Evolutionary conservation across 805 yeast genomes (phyloP).

Genomic region (Pichia californica): DNA sequence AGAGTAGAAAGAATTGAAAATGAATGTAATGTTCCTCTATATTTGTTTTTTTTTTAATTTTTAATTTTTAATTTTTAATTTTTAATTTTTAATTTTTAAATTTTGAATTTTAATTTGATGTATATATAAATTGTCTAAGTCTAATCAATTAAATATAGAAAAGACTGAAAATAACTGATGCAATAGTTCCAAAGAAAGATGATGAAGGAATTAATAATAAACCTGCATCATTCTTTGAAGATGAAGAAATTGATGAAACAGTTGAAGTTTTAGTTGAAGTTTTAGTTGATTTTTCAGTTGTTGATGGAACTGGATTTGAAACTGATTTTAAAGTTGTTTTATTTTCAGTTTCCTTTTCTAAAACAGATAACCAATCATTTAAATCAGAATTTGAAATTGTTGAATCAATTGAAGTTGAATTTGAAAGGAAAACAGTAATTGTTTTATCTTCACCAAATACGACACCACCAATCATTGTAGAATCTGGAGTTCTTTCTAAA

Average conservation of each 20-base stretch:
- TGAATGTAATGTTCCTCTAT: no score
- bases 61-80: no score
- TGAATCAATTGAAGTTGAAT: constrained; percentile 42
- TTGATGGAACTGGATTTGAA: constrained; percentile 9
- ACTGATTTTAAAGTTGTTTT: constrained; percentile 19
- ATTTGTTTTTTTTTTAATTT: no score
- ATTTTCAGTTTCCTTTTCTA: constrained; percentile 13
- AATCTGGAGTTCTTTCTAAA: constrained; percentile 44
- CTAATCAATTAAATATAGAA: neutral
- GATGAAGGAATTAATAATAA: neutral
- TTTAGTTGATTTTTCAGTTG: no score
- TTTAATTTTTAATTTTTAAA: no score
- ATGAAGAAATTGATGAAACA: neutral
- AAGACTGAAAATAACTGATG: neutral
- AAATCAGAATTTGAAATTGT: constrained; percentile 41
- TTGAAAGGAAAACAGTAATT: constrained; percentile 55
- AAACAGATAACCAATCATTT: constrained; percentile 37
- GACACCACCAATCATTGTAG: constrained; percentile 65
- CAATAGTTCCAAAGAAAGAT: neutral
- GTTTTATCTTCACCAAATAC: constrained; percentile 56
- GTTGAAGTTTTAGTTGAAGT: constrained; percentile 3
- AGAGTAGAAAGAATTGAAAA: no score
- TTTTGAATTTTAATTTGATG: no score
- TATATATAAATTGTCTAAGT: no score
- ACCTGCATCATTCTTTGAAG: constrained; percentile 4